A percentile compares a stretch with the other conserved stretches of the same genome.
Evolutionary conservation across 371 early-diverging fungal species (phyloP).

Genomic region (Mortierella sp.): DNA sequence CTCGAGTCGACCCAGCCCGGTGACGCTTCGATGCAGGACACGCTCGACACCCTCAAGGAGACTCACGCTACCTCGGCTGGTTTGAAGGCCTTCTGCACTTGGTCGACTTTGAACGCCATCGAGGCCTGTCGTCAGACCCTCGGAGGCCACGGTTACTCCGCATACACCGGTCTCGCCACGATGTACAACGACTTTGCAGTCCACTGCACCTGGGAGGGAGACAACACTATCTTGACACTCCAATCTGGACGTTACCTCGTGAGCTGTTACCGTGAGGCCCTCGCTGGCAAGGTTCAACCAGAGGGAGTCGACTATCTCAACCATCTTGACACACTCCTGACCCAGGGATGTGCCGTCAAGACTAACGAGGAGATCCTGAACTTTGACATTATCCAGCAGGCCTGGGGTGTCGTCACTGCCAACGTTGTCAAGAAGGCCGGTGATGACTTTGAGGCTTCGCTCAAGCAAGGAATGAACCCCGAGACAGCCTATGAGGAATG

Average conservation of each 20-base stretch:
- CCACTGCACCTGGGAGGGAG: conserved; percentile 95
- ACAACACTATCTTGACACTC: conserved; percentile 91
- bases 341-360: conserved; percentile 65
- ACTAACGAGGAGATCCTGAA: conserved; percentile 67
- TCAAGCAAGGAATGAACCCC: conserved; percentile 74
- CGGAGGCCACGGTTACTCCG: conserved; percentile 94
- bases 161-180: conserved; percentile 89
- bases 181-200: conserved; percentile 93
- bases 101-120: conserved; percentile 85
- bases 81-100: conserved; percentile 95
- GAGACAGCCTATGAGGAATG: conserved; percentile 91
- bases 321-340: conserved; percentile 63
- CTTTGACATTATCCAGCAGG: conserved; percentile 78
- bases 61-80: conserved; percentile 94
- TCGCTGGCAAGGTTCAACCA: conserved; percentile 80
- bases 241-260: conserved; percentile 93
- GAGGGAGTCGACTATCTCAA: conserved; percentile 87
- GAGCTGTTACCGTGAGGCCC: conserved; percentile 81
- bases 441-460: conserved; percentile 78
- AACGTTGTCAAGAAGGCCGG: conserved; percentile 86
- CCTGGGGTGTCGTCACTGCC: conserved; percentile 88
- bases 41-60: conserved; percentile 86
- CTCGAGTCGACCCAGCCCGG: conserved; percentile 76
- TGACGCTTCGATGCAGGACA: conserved; percentile 73
- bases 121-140: conserved; percentile 92